phyloP scores from a whole-genome alignment of 352 stramenopile genomes.

The Globisporangium cylindrosporum region DNA sequence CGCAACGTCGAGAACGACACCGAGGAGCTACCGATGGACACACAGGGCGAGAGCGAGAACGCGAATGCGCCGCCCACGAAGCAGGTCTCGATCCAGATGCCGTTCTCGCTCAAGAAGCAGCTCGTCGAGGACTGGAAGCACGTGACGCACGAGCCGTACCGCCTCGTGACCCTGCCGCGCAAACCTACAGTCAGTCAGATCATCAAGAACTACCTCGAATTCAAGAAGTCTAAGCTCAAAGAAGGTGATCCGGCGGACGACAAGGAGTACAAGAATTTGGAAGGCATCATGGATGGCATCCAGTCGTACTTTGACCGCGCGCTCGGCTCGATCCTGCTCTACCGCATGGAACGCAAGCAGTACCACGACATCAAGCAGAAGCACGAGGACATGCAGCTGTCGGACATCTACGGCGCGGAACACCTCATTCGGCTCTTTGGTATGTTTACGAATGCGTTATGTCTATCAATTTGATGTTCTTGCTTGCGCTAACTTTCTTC shows the following conservation, averaged over 20 bases:
- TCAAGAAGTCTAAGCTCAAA: conserved; percentile 69
- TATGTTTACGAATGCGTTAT: conserved; percentile 21
- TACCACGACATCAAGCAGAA: conserved; percentile 76
- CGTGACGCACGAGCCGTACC: conserved; percentile 69
- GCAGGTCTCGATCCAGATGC: conserved; percentile 78
- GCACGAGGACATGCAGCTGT: conserved; percentile 58
- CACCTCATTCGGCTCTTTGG: conserved; percentile 90
- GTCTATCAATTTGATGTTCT: not conserved
- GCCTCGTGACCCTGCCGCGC: conserved; percentile 79
- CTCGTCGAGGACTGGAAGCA: conserved; percentile 91
- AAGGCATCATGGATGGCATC: conserved; percentile 82
- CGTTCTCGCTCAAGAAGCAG: conserved; percentile 91
- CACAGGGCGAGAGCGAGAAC: conserved; percentile 20
- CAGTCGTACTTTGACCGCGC: conserved; percentile 89
- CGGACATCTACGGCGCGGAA: conserved; percentile 91
- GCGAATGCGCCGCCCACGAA: conserved; percentile 22
- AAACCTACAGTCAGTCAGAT: conserved; percentile 79
- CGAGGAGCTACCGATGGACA: conserved; percentile 41
- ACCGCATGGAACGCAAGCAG: conserved; percentile 88
- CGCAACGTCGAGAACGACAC: conserved; percentile 61
- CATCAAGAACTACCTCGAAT: conserved; percentile 75
- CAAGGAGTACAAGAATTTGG: conserved; percentile 82
- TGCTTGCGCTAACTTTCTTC: no score
- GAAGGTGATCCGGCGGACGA: conserved; percentile 49
- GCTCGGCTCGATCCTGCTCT: conserved; percentile 89